Conservation (phyloP, 495 filamentous ascomycete species). For the Aspergillus sclerotiicarbonarius region DNA sequence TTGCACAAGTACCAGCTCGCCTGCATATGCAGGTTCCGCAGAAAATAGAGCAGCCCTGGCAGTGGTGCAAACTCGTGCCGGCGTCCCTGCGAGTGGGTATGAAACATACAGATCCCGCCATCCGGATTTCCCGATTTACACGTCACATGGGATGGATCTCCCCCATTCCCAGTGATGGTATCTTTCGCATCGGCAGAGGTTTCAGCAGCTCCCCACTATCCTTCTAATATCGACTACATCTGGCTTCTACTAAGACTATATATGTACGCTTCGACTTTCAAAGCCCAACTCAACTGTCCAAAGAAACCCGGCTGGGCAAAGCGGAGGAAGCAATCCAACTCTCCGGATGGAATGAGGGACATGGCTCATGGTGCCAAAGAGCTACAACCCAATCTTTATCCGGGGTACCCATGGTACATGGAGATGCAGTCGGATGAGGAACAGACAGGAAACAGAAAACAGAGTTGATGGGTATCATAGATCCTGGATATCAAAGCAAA, state of each 20-base stretch:
- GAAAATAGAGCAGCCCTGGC: background rate
- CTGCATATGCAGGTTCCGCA: constrained; percentile 4
- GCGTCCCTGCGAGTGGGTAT: background rate
- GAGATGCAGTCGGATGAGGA: background rate
- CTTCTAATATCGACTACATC: too few species aligned
- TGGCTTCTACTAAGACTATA: background rate
- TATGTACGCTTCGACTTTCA: constrained; percentile 32
- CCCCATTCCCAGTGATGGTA: background rate
- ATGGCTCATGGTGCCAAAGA: constrained; percentile 38
- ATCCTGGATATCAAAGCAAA: constrained; percentile 13
- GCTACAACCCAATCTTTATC: constrained; percentile 52
- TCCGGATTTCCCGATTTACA: background rate
- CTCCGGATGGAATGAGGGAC: constrained; percentile 54
- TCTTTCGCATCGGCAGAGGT: background rate
- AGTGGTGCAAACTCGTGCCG: background rate
- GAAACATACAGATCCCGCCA: background rate
- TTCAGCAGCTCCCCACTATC: too few species aligned
- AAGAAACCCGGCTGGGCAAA: constrained; percentile 24
- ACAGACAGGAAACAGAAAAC: background rate
- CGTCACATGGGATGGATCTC: background rate
- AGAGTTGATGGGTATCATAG: constrained; percentile 22
- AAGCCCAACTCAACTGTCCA: constrained; percentile 22
- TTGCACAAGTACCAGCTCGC: background rate
- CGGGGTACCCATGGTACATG: constrained; percentile 19
- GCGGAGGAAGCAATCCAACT: constrained; percentile 29